Conservation (phyloP, 129 eudicot genomes). For the Flaveria bidentis region DNA sequence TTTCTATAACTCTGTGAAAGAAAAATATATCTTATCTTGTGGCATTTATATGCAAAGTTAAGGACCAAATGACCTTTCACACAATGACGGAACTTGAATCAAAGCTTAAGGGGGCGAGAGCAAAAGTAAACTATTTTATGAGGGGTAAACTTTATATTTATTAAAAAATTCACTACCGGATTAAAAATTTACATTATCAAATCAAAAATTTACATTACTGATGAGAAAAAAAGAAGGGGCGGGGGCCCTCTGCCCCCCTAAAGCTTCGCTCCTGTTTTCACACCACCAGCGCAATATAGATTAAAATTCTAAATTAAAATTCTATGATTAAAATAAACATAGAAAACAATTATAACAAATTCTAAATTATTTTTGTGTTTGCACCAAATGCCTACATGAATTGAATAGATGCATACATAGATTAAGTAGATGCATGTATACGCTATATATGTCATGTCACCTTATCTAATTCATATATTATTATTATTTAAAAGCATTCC, state of each 20-base stretch:
- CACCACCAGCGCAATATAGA: not conserved
- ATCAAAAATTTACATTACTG: no score
- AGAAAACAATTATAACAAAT: not conserved
- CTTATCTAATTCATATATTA: not conserved
- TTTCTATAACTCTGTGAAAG: not conserved
- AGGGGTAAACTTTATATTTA: no score
- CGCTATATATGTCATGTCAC: slow-evolving; percentile 4
- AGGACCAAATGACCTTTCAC: not conserved
- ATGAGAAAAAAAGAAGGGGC: no score
- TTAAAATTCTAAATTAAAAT: not conserved
- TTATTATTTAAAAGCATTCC: not conserved
- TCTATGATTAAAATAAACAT: not conserved
- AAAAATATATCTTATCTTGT: not conserved
- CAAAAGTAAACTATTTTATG: no score
- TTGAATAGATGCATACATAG: slow-evolving; percentile 3
- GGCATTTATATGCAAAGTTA: not conserved
- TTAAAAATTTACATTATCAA: no score
- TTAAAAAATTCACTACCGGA: no score
- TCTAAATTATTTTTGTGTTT: slow-evolving; percentile 1
- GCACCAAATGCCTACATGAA: slow-evolving; percentile 8
- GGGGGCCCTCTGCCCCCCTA: no score
- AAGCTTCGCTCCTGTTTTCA: not conserved
- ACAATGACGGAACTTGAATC: no score
- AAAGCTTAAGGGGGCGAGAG: no score
- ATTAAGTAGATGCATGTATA: slow-evolving; percentile 1